These are phyloP conservation scores for Vachellia pachyceras DNA, from an alignment of 306 rosid species.

Conservation along the genomic window DNA sequence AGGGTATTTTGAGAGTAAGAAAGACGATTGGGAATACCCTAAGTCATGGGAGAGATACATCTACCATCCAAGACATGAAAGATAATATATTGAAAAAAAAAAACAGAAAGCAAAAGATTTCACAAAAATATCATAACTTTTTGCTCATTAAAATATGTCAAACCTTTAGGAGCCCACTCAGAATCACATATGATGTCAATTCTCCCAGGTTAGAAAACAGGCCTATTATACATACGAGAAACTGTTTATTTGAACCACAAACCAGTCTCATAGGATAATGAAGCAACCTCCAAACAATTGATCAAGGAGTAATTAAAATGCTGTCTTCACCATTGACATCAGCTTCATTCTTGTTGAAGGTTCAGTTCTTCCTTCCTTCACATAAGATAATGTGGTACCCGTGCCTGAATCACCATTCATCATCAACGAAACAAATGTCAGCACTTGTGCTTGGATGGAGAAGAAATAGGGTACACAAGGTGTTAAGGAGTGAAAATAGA, in stretches of 20 bases:
- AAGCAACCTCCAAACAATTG: conserved; percentile 38
- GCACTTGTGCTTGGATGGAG: conserved; percentile 1
- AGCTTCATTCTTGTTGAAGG: conserved; percentile 29
- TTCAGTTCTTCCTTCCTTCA: conserved; percentile 94
- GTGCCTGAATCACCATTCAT: conserved; percentile 63
- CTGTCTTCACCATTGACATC: conserved; percentile 34
- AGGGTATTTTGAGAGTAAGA: conserved; percentile 49
- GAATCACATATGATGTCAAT: too few relatives aligned
- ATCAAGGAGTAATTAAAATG: conserved; percentile 28
- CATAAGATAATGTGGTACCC: conserved; percentile 89
- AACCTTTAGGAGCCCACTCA: conserved; percentile 20
- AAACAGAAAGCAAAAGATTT: background rate
- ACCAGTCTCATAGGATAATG: conserved; percentile 25
- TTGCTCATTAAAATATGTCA: background rate
- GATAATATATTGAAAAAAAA: background rate
- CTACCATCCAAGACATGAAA: conserved; percentile 57
- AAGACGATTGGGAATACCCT: conserved; percentile 52
- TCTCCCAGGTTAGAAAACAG: background rate
- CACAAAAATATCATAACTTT: background rate
- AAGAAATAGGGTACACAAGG: conserved; percentile 7
- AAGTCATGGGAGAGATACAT: conserved; percentile 48
- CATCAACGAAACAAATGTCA: conserved; percentile 30
- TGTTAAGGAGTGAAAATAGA: conserved; percentile 22
- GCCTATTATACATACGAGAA: conserved; percentile 32
- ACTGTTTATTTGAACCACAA: conserved; percentile 34